Evolutionary conservation across 176 grass and related monocot genomes (phyloP).

Genomic region (Carex myosuroides): DNA sequence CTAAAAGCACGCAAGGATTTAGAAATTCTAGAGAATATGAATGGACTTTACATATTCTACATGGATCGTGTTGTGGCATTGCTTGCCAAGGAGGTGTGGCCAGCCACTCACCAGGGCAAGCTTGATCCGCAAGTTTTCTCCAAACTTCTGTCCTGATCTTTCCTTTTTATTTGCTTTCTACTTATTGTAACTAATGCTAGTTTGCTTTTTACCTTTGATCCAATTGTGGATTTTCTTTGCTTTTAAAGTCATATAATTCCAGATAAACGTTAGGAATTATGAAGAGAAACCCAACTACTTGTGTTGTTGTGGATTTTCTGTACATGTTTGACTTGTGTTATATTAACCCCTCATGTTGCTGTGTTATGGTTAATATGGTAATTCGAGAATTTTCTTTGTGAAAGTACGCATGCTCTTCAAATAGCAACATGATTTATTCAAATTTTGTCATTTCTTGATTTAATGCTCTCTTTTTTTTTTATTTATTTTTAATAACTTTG

Average conservation of each 20-base stretch:
- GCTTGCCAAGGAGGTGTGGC: slow-evolving; percentile 61
- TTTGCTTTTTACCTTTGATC: neutral
- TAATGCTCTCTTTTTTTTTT: too few relatives aligned
- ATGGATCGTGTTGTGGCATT: slow-evolving; percentile 62
- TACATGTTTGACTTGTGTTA: neutral
- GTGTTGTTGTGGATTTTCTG: too few relatives aligned
- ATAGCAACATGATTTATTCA: too few relatives aligned
- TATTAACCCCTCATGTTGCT: neutral
- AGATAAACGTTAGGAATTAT: neutral
- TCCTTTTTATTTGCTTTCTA: neutral
- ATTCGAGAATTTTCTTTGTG: too few relatives aligned
- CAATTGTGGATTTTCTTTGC: neutral
- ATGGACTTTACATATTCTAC: slow-evolving; percentile 61
- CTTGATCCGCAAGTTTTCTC: slow-evolving; percentile 61
- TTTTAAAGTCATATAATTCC: neutral
- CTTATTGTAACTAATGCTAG: neutral
- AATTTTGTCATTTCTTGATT: neutral
- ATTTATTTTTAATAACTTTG: too few relatives aligned
- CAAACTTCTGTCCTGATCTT: slow-evolving; percentile 48
- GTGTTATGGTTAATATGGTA: neutral
- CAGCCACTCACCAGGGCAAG: slow-evolving; percentile 53
- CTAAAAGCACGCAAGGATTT: slow-evolving; percentile 68
- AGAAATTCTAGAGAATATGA: slow-evolving; percentile 70
- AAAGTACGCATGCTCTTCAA: too few relatives aligned
- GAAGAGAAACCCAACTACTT: neutral